Evolutionary conservation across 2,329 filamentous ascomycete genomes (phyloP).

Genomic region (Diplodia sapinea): DNA sequence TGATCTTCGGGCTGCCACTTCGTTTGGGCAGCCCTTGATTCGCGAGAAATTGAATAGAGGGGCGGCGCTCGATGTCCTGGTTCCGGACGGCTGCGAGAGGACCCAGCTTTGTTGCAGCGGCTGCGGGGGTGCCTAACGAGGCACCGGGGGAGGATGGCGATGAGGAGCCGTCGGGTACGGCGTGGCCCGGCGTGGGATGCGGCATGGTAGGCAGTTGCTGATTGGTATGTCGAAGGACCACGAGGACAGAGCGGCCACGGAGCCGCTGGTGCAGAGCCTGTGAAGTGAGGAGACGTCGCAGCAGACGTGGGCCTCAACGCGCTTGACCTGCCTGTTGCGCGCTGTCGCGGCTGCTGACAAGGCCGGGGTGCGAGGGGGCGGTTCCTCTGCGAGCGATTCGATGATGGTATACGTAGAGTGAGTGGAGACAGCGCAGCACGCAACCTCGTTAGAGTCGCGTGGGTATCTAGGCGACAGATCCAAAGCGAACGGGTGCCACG

Average conservation of each 20-base stretch:
- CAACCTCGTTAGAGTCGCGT: neutral
- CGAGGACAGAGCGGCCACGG: slow-evolving; percentile 24
- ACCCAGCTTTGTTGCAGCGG: slow-evolving; percentile 38
- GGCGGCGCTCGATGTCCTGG: slow-evolving; percentile 42
- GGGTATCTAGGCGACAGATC: neutral
- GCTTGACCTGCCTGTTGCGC: slow-evolving; percentile 13
- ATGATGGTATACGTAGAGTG: neutral
- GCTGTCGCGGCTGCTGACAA: slow-evolving; percentile 4
- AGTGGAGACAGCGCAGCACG: neutral
- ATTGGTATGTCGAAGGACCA: slow-evolving; percentile 20
- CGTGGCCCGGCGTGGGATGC: slow-evolving; percentile 31
- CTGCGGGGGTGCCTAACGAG: slow-evolving; percentile 13
- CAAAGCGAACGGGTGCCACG: slow-evolving; percentile 1
- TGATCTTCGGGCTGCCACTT: slow-evolving; percentile 30
- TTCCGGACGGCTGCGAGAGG: slow-evolving; percentile 35
- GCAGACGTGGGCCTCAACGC: slow-evolving; percentile 20
- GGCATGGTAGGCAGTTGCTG: slow-evolving; percentile 30
- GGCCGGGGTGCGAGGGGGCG: slow-evolving; percentile 9
- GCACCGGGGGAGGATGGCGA: slow-evolving; percentile 35
- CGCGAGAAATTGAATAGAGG: slow-evolving; percentile 48
- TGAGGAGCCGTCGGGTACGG: slow-evolving; percentile 16
- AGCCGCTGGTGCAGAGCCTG: slow-evolving; percentile 18
- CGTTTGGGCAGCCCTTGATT: slow-evolving; percentile 39
- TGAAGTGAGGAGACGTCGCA: slow-evolving; percentile 17
- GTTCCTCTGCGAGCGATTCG: slow-evolving; percentile 15